Evolutionary conservation across 352 stramenopile genomes (phyloP).

Genomic region (Globisporangium iwayamae): DNA sequence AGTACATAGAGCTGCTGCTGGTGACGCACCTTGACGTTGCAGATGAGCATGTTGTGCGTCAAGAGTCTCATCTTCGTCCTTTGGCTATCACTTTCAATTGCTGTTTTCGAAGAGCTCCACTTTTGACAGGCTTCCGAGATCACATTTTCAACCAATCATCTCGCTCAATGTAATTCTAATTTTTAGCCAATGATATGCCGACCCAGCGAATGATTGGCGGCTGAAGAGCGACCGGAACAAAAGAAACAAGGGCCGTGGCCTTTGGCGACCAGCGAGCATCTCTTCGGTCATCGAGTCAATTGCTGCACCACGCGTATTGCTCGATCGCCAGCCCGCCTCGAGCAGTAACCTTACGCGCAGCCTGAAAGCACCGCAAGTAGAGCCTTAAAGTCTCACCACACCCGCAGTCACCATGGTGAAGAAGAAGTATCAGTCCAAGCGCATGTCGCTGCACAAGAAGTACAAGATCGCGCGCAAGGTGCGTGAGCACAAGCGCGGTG

Average conservation of each 20-base stretch:
- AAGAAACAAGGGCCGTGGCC: constrained; percentile 2
- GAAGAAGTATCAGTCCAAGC: constrained; percentile 98
- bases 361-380: constrained; percentile 1
- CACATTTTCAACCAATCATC: not conserved
- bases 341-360: not conserved
- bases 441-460: constrained; percentile 97
- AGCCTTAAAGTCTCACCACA: not conserved
- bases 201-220: constrained; percentile 37
- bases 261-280: constrained; percentile 7
- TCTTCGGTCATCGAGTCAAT: constrained; percentile 2
- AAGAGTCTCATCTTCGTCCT: constrained; percentile 60
- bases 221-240: constrained; percentile 12
- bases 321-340: constrained; percentile 4
- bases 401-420: constrained; percentile 91
- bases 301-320: constrained; percentile 4
- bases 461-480: constrained; percentile 96
- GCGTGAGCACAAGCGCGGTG: constrained; percentile 93
- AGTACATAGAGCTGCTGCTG: not conserved
- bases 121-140: constrained; percentile 3
- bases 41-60: constrained; percentile 88
- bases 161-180: not conserved
- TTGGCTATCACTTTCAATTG: not conserved
- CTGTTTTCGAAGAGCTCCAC: not conserved
- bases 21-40: constrained; percentile 67
- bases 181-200: constrained; percentile 27